Percentiles rank a stretch among this genome's conserved stretches.
Conservation (phyloP, 768 basidiomycete genomes). For the Trametes maxima region DNA sequence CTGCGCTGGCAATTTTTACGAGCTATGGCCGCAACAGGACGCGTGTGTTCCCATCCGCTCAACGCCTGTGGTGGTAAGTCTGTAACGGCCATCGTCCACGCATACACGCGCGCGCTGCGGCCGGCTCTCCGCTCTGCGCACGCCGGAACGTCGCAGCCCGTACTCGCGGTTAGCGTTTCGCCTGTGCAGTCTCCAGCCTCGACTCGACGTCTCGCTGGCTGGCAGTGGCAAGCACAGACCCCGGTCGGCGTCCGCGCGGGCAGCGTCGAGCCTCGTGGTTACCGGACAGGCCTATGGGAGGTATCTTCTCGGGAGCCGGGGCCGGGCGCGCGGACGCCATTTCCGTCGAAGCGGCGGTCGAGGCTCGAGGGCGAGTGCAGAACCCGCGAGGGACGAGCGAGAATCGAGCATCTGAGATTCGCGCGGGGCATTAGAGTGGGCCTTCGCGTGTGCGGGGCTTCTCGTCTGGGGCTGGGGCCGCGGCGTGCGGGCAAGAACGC, state of each 20-base stretch:
- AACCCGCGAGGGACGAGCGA: no score
- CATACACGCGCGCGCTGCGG: not conserved
- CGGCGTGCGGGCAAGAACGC: not conserved
- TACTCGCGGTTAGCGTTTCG: not conserved
- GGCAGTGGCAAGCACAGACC: no score
- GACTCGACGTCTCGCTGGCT: no score
- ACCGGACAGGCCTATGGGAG: conserved; percentile 2
- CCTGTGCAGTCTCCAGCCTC: not conserved
- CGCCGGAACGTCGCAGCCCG: conserved; percentile 10
- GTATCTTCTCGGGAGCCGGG: not conserved
- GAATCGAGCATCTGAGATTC: not conserved
- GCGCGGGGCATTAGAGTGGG: conserved; percentile 1
- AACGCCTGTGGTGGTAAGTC: no score
- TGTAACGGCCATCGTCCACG: no score
- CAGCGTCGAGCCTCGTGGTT: not conserved
- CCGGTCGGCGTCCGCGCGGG: no score
- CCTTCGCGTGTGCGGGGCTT: not conserved
- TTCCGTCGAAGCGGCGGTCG: not conserved
- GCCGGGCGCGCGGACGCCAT: not conserved
- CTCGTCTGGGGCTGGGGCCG: not conserved
- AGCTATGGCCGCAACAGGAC: not conserved
- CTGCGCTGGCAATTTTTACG: not conserved
- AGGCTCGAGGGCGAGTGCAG: not conserved
- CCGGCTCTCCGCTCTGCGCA: not conserved
- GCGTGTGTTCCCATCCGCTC: not conserved